Base-by-base conservation (phyloP, 2,329 filamentous ascomycete species). In the Byssoonygena ceratinophila region DNA sequence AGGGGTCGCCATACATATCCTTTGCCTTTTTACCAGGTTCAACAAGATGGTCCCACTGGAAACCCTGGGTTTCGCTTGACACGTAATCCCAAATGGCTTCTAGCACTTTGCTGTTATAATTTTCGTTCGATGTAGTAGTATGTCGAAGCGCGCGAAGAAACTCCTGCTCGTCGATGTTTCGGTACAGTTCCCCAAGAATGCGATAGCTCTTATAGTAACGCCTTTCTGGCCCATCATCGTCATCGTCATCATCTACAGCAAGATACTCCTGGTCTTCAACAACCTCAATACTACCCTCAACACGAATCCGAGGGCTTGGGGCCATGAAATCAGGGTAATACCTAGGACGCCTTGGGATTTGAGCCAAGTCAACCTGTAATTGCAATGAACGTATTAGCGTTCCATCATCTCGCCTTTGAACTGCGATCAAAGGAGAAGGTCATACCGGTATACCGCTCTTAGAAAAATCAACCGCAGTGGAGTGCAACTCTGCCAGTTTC, bases 391-490 rank as follows among this genome's bases (percentile, higher is more conserved):
- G n/a, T n/a, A n/a, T n/a, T n/a, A n/a, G n/a, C n/a, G n/a, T n/a
- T n/a, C n/a, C n/a, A n/a, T n/a, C n/a, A n/a, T n/a, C n/a, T n/a
- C n/a, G n/a, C n/a, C n/a, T n/a, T n/a, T n/a, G n/a, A n/a, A n/a
- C n/a, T n/a, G n/a, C n/a, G n/a, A 20, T 25, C 23, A 22, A 12
- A 23, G 6, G 18, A 23, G 4, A 25, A 16, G n/a, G 41, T 55
- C 59, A 31, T 55, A 76, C 74, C 4, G 74, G 68, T 27, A 83
- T 79, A 0, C 87, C 86, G 0, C 83, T 85, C 66, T 88, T 87
- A 2, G 83, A 85, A 59, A 85, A 88, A 63, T 88, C 84, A 0
- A 88, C 84, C 0, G 83, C 84, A 0, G 76, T 81, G 0, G 84
- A 88, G 58, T 85, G 81, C 61, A 88, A 66, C 55, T 74, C 72